Conservation (phyloP, 2,329 filamentous ascomycete species). For the Emericellopsis atlantica region DNA sequence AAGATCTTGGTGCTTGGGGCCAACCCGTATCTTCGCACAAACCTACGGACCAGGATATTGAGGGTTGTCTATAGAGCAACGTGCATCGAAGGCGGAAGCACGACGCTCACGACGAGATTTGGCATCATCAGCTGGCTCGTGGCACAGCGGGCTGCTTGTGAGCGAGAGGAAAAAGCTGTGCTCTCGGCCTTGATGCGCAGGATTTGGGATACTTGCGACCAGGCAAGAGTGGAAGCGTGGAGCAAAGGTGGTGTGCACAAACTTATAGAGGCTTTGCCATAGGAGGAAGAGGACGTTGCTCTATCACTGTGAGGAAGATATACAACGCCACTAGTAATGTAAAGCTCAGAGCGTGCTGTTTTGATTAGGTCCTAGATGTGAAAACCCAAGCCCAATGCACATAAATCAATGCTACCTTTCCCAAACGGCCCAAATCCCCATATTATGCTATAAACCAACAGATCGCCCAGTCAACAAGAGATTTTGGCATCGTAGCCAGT, state of each 20-base stretch:
- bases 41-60: slow-evolving; percentile 46
- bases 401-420: no score
- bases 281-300: no score
- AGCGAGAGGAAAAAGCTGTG: slow-evolving; percentile 28
- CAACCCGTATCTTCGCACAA: slow-evolving; percentile 49
- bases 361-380: no score
- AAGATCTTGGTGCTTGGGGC: slow-evolving; percentile 57
- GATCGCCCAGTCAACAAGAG: no score
- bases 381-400: no score
- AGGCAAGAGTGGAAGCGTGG: slow-evolving; percentile 54
- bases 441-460: no score
- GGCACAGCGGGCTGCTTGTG: slow-evolving; percentile 37
- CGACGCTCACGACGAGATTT: slow-evolving; percentile 67
- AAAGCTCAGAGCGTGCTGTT: no score
- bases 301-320: no score
- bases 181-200: slow-evolving; percentile 41
- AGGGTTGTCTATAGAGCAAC: slow-evolving; percentile 55
- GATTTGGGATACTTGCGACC: slow-evolving; percentile 54
- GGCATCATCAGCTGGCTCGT: slow-evolving; percentile 66
- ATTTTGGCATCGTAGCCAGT: no score
- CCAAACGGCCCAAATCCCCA: no score
- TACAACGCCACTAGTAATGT: no score
- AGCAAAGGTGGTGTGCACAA: slow-evolving; percentile 36
- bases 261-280: slow-evolving; percentile 8
- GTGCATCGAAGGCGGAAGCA: slow-evolving; percentile 58